Conservation (phyloP, 176 grass and related monocot species). For the Puya raimondii region DNA sequence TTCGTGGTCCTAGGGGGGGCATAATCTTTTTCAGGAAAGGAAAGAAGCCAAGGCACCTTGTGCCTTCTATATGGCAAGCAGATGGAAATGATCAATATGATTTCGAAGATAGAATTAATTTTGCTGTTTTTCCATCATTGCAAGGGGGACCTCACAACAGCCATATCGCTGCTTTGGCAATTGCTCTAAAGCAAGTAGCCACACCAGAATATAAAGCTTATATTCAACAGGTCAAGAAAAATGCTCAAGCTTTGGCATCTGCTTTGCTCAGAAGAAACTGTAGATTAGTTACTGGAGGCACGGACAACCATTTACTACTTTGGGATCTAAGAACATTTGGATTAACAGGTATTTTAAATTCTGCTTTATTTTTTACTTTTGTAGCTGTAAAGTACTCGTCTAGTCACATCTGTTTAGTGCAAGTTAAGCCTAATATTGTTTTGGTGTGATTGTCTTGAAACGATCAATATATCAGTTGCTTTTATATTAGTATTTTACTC, state of each 20-base stretch:
- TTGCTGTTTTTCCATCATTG: slow-evolving; percentile 71
- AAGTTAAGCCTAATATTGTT: neutral
- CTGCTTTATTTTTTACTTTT: neutral
- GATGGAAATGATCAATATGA: slow-evolving; percentile 38
- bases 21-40: slow-evolving; percentile 72
- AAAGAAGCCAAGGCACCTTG: slow-evolving; percentile 19
- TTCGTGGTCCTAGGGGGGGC: slow-evolving; percentile 58
- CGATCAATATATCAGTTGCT: neutral
- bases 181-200: slow-evolving; percentile 55
- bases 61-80: slow-evolving; percentile 5
- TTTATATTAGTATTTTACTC: neutral
- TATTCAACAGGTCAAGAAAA: slow-evolving; percentile 66
- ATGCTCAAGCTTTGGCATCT: slow-evolving; percentile 49
- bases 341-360: slow-evolving; percentile 40
- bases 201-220: slow-evolving; percentile 55
- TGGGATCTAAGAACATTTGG: slow-evolving; percentile 74
- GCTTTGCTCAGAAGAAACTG: slow-evolving; percentile 59
- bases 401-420: neutral
- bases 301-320: slow-evolving; percentile 67
- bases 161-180: slow-evolving; percentile 56
- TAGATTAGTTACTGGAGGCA: slow-evolving; percentile 57
- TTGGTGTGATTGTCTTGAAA: neutral
- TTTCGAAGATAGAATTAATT: slow-evolving; percentile 68
- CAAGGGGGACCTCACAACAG: slow-evolving; percentile 71
- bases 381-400: neutral